These are phyloP conservation scores for Sinapis alba DNA, from an alignment of 441 rosid genomes.

Conservation along the genomic window DNA sequence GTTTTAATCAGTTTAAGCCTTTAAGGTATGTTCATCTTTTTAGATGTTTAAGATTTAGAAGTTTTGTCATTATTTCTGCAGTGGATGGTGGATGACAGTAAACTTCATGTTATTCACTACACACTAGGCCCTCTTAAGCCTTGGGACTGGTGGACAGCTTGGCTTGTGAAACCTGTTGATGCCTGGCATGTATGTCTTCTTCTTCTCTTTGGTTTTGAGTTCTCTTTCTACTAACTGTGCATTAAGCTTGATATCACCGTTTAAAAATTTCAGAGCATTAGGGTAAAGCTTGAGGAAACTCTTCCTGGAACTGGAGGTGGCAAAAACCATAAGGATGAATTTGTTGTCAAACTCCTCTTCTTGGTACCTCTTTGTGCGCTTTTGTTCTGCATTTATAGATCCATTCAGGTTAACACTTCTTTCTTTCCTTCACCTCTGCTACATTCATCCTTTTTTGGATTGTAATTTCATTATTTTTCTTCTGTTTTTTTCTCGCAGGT, in stretches of 20 bases:
- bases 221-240: constrained; percentile 41
- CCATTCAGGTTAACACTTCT: constrained; percentile 52
- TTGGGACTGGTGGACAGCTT: constrained; percentile 99
- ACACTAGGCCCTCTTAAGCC: constrained; percentile 95
- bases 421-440: neutral
- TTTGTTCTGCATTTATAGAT: constrained; percentile 48
- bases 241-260: neutral
- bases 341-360: constrained; percentile 46
- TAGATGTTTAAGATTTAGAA: constrained; percentile 2
- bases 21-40: neutral
- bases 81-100: constrained; percentile 97
- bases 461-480: neutral
- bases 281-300: constrained; percentile 43
- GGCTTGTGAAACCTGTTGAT: constrained; percentile 92
- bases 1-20: neutral
- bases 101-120: constrained; percentile 87
- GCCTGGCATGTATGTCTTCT: constrained; percentile 80
- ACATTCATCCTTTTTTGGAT: neutral
- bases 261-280: constrained; percentile 34
- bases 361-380: constrained; percentile 43
- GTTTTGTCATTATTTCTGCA: constrained; percentile 40
- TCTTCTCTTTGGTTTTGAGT: constrained; percentile 46
- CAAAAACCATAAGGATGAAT: constrained; percentile 41
- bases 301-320: constrained; percentile 57
- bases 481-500: constrained; percentile 45